Conservation (phyloP, 108 stramenopile genomes). For the Bacterosira constricta region DNA sequence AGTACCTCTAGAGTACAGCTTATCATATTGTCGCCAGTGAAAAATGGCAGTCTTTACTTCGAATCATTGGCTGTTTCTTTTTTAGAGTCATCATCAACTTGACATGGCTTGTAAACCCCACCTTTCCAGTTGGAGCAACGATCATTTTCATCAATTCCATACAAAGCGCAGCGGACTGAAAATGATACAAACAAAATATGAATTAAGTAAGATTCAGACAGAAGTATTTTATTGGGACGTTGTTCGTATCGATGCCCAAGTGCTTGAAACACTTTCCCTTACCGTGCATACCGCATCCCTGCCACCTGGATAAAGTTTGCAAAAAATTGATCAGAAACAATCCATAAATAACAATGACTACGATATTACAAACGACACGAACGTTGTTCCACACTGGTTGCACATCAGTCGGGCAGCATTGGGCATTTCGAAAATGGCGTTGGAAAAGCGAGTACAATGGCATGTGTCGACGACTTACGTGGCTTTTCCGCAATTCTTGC, state of each 20-base stretch:
- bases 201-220: background rate
- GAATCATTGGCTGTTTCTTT: background rate
- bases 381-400: background rate
- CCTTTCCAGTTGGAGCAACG: constrained; percentile 7
- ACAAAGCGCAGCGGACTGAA: constrained; percentile 10
- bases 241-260: background rate
- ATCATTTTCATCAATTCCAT: constrained; percentile 17
- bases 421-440: too few species aligned
- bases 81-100: background rate
- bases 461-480: background rate
- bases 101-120: constrained; percentile 9
- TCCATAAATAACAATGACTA: background rate
- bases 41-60: too few species aligned
- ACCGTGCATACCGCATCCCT: constrained; percentile 19
- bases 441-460: too few species aligned
- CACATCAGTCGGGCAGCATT: too few species aligned
- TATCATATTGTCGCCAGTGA: too few species aligned
- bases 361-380: background rate
- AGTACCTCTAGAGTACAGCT: too few species aligned
- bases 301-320: background rate
- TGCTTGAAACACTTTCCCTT: background rate
- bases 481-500: background rate
- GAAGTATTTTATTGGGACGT: background rate
- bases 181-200: background rate
- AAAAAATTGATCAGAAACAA: background rate